These are phyloP conservation scores for Athelia sp. DNA, from an alignment of 1,284 basidiomycete genomes.

Conservation along the genomic window DNA sequence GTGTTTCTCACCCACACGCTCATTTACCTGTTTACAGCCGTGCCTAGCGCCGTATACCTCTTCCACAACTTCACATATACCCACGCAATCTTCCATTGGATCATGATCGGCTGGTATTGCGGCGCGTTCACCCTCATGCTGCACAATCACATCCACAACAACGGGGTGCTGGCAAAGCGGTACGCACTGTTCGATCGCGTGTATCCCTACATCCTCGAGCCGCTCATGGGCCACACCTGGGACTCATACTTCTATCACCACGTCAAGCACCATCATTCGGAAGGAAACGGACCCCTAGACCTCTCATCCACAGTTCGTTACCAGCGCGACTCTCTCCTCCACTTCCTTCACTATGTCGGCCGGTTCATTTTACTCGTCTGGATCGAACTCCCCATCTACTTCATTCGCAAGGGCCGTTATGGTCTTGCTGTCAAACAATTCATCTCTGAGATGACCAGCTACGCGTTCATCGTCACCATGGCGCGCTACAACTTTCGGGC, in stretches of 20 bases:
- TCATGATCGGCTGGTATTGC: neutral
- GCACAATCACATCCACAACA: constrained; percentile 1
- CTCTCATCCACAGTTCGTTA: neutral
- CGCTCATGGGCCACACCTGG: neutral
- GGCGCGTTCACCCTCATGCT: neutral
- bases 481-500: neutral
- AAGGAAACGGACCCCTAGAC: neutral
- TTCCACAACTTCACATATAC: neutral
- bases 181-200: neutral
- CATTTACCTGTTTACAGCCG: neutral
- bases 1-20: constrained; percentile 1
- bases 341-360: neutral
- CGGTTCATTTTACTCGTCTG: neutral
- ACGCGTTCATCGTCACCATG: neutral
- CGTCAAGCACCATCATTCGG: constrained; percentile 1
- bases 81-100: neutral
- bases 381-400: constrained; percentile 1
- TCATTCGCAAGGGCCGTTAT: neutral
- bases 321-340: neutral
- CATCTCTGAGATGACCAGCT: neutral
- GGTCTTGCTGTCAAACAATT: neutral
- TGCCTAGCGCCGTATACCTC: neutral
- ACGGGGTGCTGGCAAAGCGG: neutral
- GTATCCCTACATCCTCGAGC: neutral
- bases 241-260: constrained; percentile 1